Conservation (phyloP, 2,329 filamentous ascomycete genomes). For the Fusarium clavum region DNA sequence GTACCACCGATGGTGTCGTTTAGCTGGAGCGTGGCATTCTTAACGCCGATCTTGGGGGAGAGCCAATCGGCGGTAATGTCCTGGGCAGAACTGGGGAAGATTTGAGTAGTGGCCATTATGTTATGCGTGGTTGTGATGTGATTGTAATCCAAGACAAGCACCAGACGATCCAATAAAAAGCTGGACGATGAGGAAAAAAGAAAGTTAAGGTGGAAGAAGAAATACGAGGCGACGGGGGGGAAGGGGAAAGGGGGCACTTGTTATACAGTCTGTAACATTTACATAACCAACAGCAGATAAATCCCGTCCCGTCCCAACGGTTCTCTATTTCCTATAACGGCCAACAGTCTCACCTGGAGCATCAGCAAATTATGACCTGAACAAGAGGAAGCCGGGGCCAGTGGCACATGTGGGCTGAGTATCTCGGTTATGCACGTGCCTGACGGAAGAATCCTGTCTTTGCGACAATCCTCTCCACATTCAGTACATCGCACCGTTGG, state of each 20-base stretch:
- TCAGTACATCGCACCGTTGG: background rate
- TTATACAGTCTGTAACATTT: constrained; percentile 1
- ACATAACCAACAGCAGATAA: background rate
- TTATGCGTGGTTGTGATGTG: background rate
- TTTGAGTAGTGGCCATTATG: background rate
- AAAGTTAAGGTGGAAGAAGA: background rate
- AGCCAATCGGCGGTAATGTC: constrained; percentile 19
- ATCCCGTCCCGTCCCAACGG: background rate
- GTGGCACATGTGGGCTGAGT: background rate
- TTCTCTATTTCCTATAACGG: background rate
- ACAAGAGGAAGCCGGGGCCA: background rate
- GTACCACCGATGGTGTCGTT: constrained; percentile 15
- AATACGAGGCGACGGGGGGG: background rate
- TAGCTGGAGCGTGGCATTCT: constrained; percentile 17
- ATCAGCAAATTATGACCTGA: background rate
- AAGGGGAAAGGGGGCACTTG: constrained; percentile 1
- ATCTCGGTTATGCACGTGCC: background rate
- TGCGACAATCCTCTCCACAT: constrained; percentile 1
- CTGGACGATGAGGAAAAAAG: background rate
- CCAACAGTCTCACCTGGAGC: background rate
- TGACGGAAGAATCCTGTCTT: background rate
- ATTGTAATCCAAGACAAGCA: background rate
- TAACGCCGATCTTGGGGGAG: constrained; percentile 13
- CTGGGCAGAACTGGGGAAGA: constrained; percentile 4
- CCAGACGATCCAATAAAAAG: background rate